Base-by-base conservation (phyloP, 331 rosid genomes). In the Malus hybrid region DNA sequence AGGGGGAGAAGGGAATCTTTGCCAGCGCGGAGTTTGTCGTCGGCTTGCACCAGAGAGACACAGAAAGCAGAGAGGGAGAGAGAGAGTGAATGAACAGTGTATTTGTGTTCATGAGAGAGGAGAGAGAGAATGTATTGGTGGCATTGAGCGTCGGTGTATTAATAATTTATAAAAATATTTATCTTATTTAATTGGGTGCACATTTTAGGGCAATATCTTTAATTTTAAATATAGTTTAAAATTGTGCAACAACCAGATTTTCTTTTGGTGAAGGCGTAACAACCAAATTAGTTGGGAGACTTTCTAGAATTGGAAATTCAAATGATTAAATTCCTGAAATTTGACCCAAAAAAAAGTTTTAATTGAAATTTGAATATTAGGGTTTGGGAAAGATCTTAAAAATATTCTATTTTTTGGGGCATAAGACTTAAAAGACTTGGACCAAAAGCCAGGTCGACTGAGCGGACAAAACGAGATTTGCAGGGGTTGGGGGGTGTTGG, bases 11-110 rank as follows among this genome's bases (percentile, higher is more conserved):
- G 44, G 75, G 89, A 92, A 91, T 87, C 87, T 91, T 91, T 87
- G 93, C 85, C 97, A 91, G 89, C 96, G 78, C 82, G 89, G 89
- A 89, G 67, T 79, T 64, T 77, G 36, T 86, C 93, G 96, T 91
- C 96, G 78, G 82, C 65, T 87, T 91, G 86, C 73, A 71, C 79
- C 78, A 66, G 78, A 65, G 67, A 42, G 69, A 59, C 46, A 28
- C 39, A 69, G 48, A 39, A 64, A 4, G 16, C 50, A 44, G 15
- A 44, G 2, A 44, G 50, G 4, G 10, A 7, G 44, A 36, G 3
- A 44, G 60, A 44, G 15, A 44, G 5, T 1, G 50, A 5, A 13
- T 67, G 57, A 60, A n/a, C 67, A 50, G 76, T 78, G 73, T 74
- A 65, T 28, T 67, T 12, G 80, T 24, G 80, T 56, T 34, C 33